phyloP scores from a whole-genome alignment of 352 stramenopile genomes.

The Labyrinthula sp. region DNA sequence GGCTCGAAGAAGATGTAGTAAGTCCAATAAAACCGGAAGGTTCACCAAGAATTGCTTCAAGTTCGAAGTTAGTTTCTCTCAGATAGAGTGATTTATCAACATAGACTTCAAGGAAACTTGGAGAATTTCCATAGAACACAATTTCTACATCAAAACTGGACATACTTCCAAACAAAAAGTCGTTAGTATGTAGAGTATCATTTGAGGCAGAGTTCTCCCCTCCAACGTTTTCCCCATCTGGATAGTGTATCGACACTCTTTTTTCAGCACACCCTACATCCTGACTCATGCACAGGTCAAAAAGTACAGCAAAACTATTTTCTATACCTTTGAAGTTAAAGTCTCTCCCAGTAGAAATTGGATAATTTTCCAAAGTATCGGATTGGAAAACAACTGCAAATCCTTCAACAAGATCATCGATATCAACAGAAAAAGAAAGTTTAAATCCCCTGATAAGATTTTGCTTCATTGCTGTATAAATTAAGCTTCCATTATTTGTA shows the following conservation, averaged over 20 bases:
- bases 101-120: conserved; percentile 14
- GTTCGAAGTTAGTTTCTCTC: conserved; percentile 1
- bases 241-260: conserved; percentile 8
- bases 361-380: conserved; percentile 1
- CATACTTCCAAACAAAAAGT: too few species aligned
- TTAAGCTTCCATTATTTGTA: too few species aligned
- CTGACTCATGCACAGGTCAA: too few species aligned
- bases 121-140: conserved; percentile 8
- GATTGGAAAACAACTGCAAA: conserved; percentile 17
- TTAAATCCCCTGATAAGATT: too few species aligned
- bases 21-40: conserved; percentile 15
- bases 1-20: neutral
- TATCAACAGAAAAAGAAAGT: conserved; percentile 3
- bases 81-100: conserved; percentile 10
- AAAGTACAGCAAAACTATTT: conserved; percentile 7
- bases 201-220: neutral
- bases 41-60: conserved; percentile 1
- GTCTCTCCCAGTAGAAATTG: neutral
- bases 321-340: neutral
- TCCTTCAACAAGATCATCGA: neutral
- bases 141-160: too few species aligned
- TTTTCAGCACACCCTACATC: conserved; percentile 10
- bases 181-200: neutral
- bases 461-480: too few species aligned
- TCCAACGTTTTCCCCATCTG: too few species aligned